phyloP scores from a whole-genome alignment of 139 green algal genomes.

The Chlamydomonas asymmetrica region DNA sequence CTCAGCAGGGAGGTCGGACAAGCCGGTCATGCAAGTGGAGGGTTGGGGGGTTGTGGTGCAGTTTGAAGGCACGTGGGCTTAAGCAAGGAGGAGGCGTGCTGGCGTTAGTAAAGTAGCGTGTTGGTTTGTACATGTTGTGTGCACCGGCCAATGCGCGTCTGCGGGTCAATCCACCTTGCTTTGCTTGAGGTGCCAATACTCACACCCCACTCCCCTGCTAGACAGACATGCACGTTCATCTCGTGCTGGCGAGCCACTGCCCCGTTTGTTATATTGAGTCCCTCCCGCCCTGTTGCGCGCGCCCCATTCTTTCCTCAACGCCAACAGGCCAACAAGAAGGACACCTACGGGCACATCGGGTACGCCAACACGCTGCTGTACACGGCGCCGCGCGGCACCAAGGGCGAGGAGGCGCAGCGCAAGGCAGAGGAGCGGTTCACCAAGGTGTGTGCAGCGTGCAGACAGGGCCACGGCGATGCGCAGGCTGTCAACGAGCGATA shows the following conservation, averaged over 20 bases:
- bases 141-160: no score
- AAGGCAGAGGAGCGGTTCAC: slow-evolving; percentile 37
- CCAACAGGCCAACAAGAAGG: slow-evolving; percentile 1
- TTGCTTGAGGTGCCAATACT: slow-evolving; percentile 4
- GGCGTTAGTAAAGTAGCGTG: no score
- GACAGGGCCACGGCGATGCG: no score
- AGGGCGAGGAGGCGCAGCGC: slow-evolving; percentile 8
- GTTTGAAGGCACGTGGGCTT: no score
- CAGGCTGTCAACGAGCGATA: no score
- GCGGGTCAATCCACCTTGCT: no score
- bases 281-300: neutral
- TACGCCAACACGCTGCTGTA: slow-evolving; percentile 68
- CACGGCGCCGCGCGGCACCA: slow-evolving; percentile 45
- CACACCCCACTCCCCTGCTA: neutral
- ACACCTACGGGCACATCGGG: slow-evolving; percentile 47
- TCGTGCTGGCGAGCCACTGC: neutral
- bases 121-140: no score
- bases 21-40: no score
- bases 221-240: neutral
- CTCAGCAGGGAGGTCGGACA: no score
- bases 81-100: no score
- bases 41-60: no score
- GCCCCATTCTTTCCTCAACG: neutral
- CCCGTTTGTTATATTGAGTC: neutral
- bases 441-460: slow-evolving; percentile 46